A percentile compares a stretch with the other conserved stretches of the same genome.
phyloP scores from a whole-genome alignment of 768 basidiomycete species.

The Mycena floridula region DNA sequence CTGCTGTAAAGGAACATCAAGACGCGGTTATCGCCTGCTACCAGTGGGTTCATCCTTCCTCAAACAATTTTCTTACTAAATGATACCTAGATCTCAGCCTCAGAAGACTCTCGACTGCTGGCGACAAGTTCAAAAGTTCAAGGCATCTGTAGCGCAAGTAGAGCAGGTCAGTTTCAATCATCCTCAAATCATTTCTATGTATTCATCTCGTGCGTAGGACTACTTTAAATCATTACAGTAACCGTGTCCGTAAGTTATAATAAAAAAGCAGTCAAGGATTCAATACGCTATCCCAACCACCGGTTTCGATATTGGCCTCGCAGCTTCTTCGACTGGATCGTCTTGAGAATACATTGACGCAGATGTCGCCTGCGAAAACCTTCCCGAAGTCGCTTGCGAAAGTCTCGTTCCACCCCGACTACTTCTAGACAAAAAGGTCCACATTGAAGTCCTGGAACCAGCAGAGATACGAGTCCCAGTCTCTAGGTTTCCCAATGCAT shows the following conservation, averaged over 20 bases:
- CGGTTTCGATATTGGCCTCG: slow-evolving; percentile 11
- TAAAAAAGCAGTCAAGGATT: slow-evolving; percentile 3
- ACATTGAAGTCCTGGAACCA: slow-evolving; percentile 17
- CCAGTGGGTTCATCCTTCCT: slow-evolving; percentile 37
- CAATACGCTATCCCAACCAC: slow-evolving; percentile 16
- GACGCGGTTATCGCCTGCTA: slow-evolving; percentile 72
- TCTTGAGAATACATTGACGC: slow-evolving; percentile 6
- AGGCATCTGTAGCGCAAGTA: slow-evolving; percentile 54
- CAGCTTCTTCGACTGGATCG: slow-evolving; percentile 3
- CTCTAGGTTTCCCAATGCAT: slow-evolving; percentile 2
- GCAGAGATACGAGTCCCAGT: slow-evolving; percentile 22
- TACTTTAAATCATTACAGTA: slow-evolving; percentile 57
- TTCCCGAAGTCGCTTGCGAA: slow-evolving; percentile 1
- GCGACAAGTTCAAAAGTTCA: slow-evolving; percentile 67
- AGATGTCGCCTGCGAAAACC: slow-evolving; percentile 1
- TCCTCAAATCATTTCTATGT: slow-evolving; percentile 4
- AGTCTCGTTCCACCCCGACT: not conserved
- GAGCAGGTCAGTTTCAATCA: slow-evolving; percentile 50
- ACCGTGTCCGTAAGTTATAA: slow-evolving; percentile 7
- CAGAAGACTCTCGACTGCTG: slow-evolving; percentile 65
- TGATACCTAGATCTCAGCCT: slow-evolving; percentile 29
- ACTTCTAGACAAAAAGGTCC: slow-evolving; percentile 8
- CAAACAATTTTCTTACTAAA: not conserved
- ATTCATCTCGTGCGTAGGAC: slow-evolving; percentile 33
- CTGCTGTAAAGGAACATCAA: slow-evolving; percentile 48